Conservation (phyloP, 2,329 filamentous ascomycete genomes). For the Paraphaeosphaeria minitans region DNA sequence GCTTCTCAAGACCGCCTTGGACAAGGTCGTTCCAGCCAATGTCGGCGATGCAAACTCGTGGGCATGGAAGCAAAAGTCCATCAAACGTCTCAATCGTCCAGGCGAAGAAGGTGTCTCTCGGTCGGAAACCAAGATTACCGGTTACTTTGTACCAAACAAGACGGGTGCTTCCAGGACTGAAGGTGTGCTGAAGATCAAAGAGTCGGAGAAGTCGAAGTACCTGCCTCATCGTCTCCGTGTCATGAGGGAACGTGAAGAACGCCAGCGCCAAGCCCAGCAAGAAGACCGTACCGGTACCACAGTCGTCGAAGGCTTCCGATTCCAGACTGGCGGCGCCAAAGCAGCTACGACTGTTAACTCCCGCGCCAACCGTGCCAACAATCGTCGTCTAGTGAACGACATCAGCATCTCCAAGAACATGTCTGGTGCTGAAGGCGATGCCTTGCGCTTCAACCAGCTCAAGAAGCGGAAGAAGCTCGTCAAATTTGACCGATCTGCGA, state of each 20-base stretch:
- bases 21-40: slow-evolving; percentile 52
- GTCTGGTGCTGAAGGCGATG: slow-evolving; percentile 78
- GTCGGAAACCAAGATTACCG: slow-evolving; percentile 61
- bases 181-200: slow-evolving; percentile 91
- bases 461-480: slow-evolving; percentile 99
- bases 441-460: slow-evolving; percentile 96
- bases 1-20: slow-evolving; percentile 60
- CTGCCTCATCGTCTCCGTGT: slow-evolving; percentile 97
- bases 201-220: slow-evolving; percentile 98
- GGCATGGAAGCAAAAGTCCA: slow-evolving; percentile 74
- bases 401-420: slow-evolving; percentile 87
- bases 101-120: slow-evolving; percentile 61
- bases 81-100: slow-evolving; percentile 69
- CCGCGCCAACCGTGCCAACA: slow-evolving; percentile 91
- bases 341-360: slow-evolving; percentile 86
- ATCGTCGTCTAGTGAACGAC: slow-evolving; percentile 90
- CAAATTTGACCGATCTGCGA: slow-evolving; percentile 95
- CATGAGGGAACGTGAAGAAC: slow-evolving; percentile 86
- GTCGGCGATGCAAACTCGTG: slow-evolving; percentile 66
- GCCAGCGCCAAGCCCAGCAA: slow-evolving; percentile 75
- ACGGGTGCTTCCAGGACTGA: slow-evolving; percentile 91
- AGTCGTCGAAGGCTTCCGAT: slow-evolving; percentile 55
- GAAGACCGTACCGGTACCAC: slow-evolving; percentile 52
- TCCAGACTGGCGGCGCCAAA: slow-evolving; percentile 73
- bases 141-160: slow-evolving; percentile 81